phyloP scores from a whole-genome alignment of 148 eudicot genomes.

The Chenopodium album region DNA sequence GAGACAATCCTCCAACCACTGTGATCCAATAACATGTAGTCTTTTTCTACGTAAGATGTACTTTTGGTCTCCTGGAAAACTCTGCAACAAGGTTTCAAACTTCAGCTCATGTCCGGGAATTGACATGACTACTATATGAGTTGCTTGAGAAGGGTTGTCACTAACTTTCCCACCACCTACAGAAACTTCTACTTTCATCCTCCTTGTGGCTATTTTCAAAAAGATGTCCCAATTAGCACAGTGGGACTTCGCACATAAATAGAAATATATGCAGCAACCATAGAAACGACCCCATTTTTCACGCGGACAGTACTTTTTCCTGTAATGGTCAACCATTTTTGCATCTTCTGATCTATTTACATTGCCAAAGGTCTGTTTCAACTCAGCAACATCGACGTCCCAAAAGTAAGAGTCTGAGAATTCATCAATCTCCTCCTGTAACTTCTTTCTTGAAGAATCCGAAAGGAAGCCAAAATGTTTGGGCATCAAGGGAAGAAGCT shows the following conservation, averaged over 20 bases:
- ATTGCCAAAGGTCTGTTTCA: constrained; percentile 70
- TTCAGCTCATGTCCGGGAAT: constrained; percentile 38
- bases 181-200: constrained; percentile 74
- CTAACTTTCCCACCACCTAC: constrained; percentile 73
- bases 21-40: constrained; percentile 58
- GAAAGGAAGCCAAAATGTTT: constrained; percentile 76
- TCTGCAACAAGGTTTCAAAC: constrained; percentile 47
- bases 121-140: constrained; percentile 70
- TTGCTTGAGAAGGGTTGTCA: constrained; percentile 52
- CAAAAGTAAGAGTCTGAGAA: constrained; percentile 77
- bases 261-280: constrained; percentile 77
- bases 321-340: constrained; percentile 52
- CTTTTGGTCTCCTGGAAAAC: constrained; percentile 61
- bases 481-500: constrained; percentile 76
- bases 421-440: constrained; percentile 89
- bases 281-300: constrained; percentile 69
- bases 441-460: constrained; percentile 54
- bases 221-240: constrained; percentile 42
- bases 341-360: constrained; percentile 48
- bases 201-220: constrained; percentile 43
- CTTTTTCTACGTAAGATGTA: constrained; percentile 42
- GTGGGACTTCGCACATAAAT: constrained; percentile 37
- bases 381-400: constrained; percentile 61
- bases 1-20: constrained; percentile 84
- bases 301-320: constrained; percentile 63